Conservation (phyloP, 2,329 filamentous ascomycete genomes). For the Thielaviopsis ethacetica region DNA sequence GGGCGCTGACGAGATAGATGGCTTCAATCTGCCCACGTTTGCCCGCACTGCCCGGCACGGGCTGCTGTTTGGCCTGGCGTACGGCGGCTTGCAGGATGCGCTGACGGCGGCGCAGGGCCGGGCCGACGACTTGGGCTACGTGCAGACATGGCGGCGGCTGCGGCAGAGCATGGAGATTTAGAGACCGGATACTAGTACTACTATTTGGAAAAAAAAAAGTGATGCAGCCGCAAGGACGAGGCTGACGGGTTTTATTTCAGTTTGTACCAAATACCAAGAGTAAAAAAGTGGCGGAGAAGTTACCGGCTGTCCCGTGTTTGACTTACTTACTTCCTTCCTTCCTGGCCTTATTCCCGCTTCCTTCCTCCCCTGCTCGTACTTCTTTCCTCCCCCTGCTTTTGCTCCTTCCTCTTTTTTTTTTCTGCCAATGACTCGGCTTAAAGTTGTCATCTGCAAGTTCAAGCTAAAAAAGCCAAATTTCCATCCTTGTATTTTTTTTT, state of each 20-base stretch:
- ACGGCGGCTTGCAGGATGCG: conserved; percentile 66
- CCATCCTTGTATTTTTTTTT: background rate
- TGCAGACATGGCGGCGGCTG: conserved; percentile 28
- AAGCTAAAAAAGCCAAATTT: background rate
- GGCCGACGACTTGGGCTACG: conserved; percentile 44
- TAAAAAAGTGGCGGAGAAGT: too few relatives aligned
- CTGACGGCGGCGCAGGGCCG: conserved; percentile 54
- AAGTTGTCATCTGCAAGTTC: too few relatives aligned
- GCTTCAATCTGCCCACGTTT: conserved; percentile 61
- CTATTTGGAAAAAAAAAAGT: too few relatives aligned
- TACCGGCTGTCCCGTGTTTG: too few relatives aligned
- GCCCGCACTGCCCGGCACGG: conserved; percentile 68
- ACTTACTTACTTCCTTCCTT: background rate
- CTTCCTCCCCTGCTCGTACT: too few relatives aligned
- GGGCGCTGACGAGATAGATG: conserved; percentile 34
- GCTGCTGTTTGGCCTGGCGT: conserved; percentile 60
- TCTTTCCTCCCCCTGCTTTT: background rate
- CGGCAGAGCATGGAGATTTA: background rate
- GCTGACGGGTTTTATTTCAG: background rate
- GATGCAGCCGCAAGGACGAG: background rate
- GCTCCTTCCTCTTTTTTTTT: background rate
- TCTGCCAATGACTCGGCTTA: background rate
- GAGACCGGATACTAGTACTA: too few relatives aligned
- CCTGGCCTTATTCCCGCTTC: background rate
- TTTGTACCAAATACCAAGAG: background rate